Base-by-base conservation (phyloP, 257 asterid species). In the Gentiana macrophylla region DNA sequence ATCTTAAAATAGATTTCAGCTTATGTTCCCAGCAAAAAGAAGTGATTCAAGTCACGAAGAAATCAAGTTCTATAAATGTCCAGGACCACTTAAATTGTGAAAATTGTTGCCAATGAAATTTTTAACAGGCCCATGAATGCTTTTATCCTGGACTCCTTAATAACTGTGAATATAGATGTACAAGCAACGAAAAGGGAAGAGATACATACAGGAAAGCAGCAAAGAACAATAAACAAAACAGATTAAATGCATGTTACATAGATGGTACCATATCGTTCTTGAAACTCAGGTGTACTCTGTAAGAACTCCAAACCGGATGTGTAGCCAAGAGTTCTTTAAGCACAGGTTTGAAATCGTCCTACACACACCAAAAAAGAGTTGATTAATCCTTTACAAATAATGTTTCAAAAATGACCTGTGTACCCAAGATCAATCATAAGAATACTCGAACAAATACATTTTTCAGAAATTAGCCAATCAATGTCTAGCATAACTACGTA, bases 221-320 rank as follows among this genome's bases (percentile, higher is more conserved):
- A 52, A 35, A 15, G 32, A 62, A n/a, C 3, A 48, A 49, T 9
- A 32, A 8, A 44, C 32, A 5, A 37, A 37, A 32, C 10, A 9
- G 57, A 52, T 13, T 24, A 64, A 54, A 62, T 37, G 24, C 57
- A 35, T 34, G 46, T 41, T 41, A 5, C 5, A 53, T 49, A 67
- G 66, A 64, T 53, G 64, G 58, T 88, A 92, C 99, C 95, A 70
- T 92, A 92, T 88, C 99, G 82, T 80, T 88, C 99, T 77, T 92
- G 99, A 74, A 92, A 92, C 73, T 92, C 99, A 71, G 99, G 97
- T 70, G 99, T 92, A 59, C 94, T 82, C 72, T 88, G 97, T 70
- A 92, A 80, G 86, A 92, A 92, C 72, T 88, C 97, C 79, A 92
- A 73, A 66, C 99, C 6, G 99, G 97, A 80, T 92, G 99, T 72